Base-by-base conservation (phyloP, 2,329 filamentous ascomycete genomes). In the Aspergillus sergii region DNA sequence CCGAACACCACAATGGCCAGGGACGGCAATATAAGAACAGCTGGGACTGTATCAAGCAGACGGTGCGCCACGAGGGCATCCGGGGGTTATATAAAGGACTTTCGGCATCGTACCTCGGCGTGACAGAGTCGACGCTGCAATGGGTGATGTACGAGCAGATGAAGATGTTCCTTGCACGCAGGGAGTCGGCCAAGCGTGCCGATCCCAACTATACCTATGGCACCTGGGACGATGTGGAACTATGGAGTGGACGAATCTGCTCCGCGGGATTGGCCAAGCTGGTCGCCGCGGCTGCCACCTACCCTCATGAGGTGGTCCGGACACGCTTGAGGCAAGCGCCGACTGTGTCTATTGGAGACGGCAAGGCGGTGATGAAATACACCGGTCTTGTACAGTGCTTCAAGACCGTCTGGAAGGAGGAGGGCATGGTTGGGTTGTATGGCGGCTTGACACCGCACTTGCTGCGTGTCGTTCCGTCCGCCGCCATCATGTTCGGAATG, bases 401-500 rank as follows among this genome's bases (percentile, higher is more conserved):
- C 83, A 88, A 88, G 75, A 85, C 93, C 21, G 90, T 97, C 51
- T 94, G 89, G 86, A 91, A 90, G 73, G 93, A 97, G 73, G 94
- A 97, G 77, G 93, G 94, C 55, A 84, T 97, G 78, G 87, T 89
- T 54, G 91, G 90, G 36, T 83, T 98, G 65, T 98, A 97, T 75
- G 94, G 94, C 61, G 94, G 94, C 21, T 83, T 98, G 72, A 96
- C 94, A 16, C 93, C 94, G 54, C 94, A 98, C 76, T 87, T 98
- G 72, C 87, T 97, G 79, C 86, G 94, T 65, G 94, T 94, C 8
- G 94, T 97, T 7, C 94, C 94, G 1, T 95, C 91, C 70, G 93
- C 94, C 9, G 93, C 92, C 69, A 96, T 98, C 77, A 97, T 96
- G 91, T 97, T 97, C 77, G 93, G 93, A 78, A 95, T 95, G 83